These are phyloP conservation scores for Cutaneotrichosporon curvatum DNA, from an alignment of 1,284 basidiomycete genomes.

Conservation along the genomic window DNA sequence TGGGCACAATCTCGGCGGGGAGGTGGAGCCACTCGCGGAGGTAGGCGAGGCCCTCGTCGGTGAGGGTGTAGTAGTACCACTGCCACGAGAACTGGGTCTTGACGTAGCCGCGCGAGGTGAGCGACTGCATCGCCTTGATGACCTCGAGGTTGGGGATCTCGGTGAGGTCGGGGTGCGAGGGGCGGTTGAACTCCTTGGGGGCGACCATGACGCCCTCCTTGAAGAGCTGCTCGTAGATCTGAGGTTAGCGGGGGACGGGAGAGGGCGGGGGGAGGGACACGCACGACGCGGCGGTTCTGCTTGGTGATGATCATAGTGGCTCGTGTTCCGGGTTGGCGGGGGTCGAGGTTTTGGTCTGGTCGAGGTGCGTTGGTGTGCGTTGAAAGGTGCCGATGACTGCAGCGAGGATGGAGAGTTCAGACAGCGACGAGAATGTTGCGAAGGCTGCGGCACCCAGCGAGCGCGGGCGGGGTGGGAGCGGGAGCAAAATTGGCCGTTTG, in stretches of 20 bases:
- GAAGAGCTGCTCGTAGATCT: slow-evolving; percentile 97
- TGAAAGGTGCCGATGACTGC: slow-evolving; percentile 29
- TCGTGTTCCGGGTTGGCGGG: slow-evolving; percentile 9
- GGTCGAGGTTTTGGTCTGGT: slow-evolving; percentile 11
- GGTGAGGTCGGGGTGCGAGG: slow-evolving; percentile 88
- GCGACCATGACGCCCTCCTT: slow-evolving; percentile 99
- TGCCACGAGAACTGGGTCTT: slow-evolving; percentile 98
- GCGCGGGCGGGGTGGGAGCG: too few species aligned
- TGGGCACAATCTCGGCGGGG: slow-evolving; percentile 84
- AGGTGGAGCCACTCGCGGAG: slow-evolving; percentile 92
- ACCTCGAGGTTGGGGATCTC: slow-evolving; percentile 96
- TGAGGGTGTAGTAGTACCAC: slow-evolving; percentile 91
- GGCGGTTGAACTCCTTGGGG: slow-evolving; percentile 97
- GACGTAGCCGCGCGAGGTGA: slow-evolving; percentile 91
- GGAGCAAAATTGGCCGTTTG: too few species aligned
- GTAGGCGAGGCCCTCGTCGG: slow-evolving; percentile 89
- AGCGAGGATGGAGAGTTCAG: slow-evolving; percentile 8
- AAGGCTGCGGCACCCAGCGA: neutral
- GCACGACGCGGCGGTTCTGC: slow-evolving; percentile 43
- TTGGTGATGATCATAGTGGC: slow-evolving; percentile 43
- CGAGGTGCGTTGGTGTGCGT: slow-evolving; percentile 16
- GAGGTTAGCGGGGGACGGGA: slow-evolving; percentile 4
- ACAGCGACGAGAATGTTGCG: neutral
- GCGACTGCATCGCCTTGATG: slow-evolving; percentile 97
- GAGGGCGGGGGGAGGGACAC: slow-evolving; percentile 12